These are phyloP conservation scores for Tagetes patula DNA, from an alignment of 129 eudicot species.

Conservation along the genomic window DNA sequence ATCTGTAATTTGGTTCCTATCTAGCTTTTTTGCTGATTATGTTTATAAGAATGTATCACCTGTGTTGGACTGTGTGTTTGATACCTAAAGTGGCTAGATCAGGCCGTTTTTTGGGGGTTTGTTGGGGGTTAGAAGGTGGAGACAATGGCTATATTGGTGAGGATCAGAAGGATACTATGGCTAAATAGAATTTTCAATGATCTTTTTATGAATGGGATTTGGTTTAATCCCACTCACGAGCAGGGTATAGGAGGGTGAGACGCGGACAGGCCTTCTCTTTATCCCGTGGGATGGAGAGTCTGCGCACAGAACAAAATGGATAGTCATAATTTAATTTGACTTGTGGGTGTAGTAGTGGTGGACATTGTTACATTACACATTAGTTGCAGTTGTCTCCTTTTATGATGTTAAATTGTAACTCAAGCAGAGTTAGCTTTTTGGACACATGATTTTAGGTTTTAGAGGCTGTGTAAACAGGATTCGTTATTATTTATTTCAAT, in stretches of 20 bases:
- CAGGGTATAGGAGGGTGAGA: too few relatives aligned
- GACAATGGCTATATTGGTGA: background rate
- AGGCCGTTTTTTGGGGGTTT: background rate
- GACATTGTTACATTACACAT: background rate
- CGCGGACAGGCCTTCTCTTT: too few relatives aligned
- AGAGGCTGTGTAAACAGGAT: background rate
- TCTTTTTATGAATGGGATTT: conserved; percentile 5
- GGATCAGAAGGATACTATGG: background rate
- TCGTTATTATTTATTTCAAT: background rate
- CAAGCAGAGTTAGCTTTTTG: background rate
- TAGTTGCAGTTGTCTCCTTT: background rate
- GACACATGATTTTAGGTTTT: background rate
- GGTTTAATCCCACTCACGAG: background rate
- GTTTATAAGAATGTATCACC: background rate
- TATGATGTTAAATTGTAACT: conserved; percentile 5
- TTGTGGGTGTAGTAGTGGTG: background rate
- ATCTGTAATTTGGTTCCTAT: background rate
- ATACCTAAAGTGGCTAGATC: background rate
- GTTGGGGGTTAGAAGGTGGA: background rate
- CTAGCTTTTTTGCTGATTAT: too few relatives aligned
- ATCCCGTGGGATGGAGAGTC: too few relatives aligned
- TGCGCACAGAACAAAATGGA: background rate
- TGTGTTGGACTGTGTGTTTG: background rate
- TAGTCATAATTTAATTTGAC: conserved; percentile 1
- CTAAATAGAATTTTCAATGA: background rate